Base-by-base conservation (phyloP, 2,329 filamentous ascomycete species). In the Aspergillus luchuensis region DNA sequence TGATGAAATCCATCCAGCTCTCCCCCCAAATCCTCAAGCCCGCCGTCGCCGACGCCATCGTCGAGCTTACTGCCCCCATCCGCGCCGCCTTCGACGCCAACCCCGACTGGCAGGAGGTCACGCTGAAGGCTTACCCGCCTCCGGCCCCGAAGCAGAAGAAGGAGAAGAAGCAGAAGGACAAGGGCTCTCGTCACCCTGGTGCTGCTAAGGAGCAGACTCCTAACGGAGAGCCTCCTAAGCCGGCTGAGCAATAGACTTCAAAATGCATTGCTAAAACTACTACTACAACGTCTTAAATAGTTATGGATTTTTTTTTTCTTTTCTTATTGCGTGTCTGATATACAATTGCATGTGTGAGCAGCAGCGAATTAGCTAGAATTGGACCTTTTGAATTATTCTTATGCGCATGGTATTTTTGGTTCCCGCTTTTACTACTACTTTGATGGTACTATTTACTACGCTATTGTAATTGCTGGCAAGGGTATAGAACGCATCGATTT, bases 11-110 rank as follows among this genome's bases (percentile, higher is more conserved):
- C 28, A 13, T 57, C 30, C 65, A 88, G 84, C 84, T 97, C 63
- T 92, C 90, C 1, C 95, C 95, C 0, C 93, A 97, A 80, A 79
- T 90, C 11, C 82, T 98, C 56, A 98, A 99, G 81, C 85, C 89
- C n/a, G 92, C 91, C 10, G 87, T 96, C 5, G 85, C 90, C 5
- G 84, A 87, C 56, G 91, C 87, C 8, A 84, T 99, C 19, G 87
- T 87, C 66, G 82, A 85, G 41, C 84, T 98, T 11, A 82, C 97
- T 59, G 86, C 84, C 2, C 92, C 94, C 1, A 94, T 99, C 61
- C 88, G 89, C 66, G 84, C 81, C 3, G 89, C 88, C 5, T 98
- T 87, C 79, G 80, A 90, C 64, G 84, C 83, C 0, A 89, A 85
- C 0, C 71, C 84, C 30, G 91, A 93, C 71, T 98, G 92, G 92